phyloP scores from a whole-genome alignment of 164 flowering plant genomes.

The Pachysandra terminalis region DNA sequence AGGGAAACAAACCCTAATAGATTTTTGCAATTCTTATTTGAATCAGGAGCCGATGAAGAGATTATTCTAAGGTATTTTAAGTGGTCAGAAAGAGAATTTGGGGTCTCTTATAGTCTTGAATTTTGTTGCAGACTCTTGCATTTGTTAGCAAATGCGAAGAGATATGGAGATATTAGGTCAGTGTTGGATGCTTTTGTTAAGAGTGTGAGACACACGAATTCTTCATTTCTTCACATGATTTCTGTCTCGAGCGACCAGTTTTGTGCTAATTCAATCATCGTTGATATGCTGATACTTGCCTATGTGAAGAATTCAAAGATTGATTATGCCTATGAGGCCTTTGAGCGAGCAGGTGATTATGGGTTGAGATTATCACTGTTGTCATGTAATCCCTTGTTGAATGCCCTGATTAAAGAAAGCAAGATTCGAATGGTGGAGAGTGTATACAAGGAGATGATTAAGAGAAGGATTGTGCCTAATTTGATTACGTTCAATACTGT shows the following conservation, averaged over 20 bases:
- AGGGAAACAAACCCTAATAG: slow-evolving; percentile 18
- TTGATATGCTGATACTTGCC: slow-evolving; percentile 53
- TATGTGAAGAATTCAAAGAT: slow-evolving; percentile 35
- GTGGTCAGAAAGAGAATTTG: slow-evolving; percentile 41
- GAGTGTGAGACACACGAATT: slow-evolving; percentile 20
- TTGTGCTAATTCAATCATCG: slow-evolving; percentile 31
- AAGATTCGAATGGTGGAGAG: slow-evolving; percentile 32
- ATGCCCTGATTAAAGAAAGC: slow-evolving; percentile 37
- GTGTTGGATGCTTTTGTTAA: slow-evolving; percentile 38
- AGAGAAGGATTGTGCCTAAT: slow-evolving; percentile 44
- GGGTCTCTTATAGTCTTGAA: slow-evolving; percentile 31
- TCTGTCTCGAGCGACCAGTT: slow-evolving; percentile 22
- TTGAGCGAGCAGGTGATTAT: slow-evolving; percentile 59
- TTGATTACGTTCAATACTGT: slow-evolving; percentile 41
- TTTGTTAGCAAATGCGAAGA: slow-evolving; percentile 29
- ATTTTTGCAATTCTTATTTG: slow-evolving; percentile 35
- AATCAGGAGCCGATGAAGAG: slow-evolving; percentile 23
- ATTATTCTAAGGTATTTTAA: slow-evolving; percentile 34
- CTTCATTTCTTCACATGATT: slow-evolving; percentile 41
- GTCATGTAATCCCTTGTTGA: slow-evolving; percentile 54
- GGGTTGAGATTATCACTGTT: slow-evolving; percentile 43
- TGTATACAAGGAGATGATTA: slow-evolving; percentile 55
- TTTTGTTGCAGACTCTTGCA: slow-evolving; percentile 29
- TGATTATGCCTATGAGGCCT: slow-evolving; percentile 46
- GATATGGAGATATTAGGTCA: slow-evolving; percentile 35